These are phyloP conservation scores for Coemansia sp. DNA, from an alignment of 371 early-diverging fungal genomes.

Conservation along the genomic window DNA sequence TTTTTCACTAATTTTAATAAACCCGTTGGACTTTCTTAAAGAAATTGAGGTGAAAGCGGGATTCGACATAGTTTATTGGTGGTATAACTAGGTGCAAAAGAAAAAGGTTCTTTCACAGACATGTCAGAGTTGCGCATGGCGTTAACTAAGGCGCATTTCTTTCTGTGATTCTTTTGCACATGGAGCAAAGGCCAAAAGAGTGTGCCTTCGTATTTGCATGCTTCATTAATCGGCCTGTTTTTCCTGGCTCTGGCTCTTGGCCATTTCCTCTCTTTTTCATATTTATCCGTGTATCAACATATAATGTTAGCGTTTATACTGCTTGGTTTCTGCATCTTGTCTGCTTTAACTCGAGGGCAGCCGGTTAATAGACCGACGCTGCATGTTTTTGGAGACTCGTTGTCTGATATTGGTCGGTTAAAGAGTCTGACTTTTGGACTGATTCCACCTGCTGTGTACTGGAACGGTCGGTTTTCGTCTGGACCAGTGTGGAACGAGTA, in stretches of 20 bases:
- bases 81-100: not conserved
- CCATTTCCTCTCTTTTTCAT: not conserved
- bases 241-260: not conserved
- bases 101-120: not conserved
- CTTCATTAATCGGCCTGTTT: not conserved
- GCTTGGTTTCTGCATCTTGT: not conserved
- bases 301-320: not conserved
- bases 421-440: constrained; percentile 35
- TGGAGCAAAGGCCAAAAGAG: not conserved
- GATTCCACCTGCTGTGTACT: constrained; percentile 46
- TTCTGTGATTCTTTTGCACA: not conserved
- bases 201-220: not conserved
- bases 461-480: constrained; percentile 53
- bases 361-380: constrained; percentile 14
- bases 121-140: not conserved
- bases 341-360: not conserved
- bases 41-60: not conserved
- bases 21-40: not conserved
- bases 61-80: not conserved
- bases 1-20: constrained; percentile 1
- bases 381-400: constrained; percentile 54
- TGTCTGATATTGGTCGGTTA: constrained; percentile 51
- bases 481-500: constrained; percentile 57
- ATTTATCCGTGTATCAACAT: not conserved
- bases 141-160: not conserved